Evolutionary conservation across 2,329 filamentous ascomycete species (phyloP), one percentile per base, ranked within the genome.

Genomic region (Trichoderma sp.): DNA sequence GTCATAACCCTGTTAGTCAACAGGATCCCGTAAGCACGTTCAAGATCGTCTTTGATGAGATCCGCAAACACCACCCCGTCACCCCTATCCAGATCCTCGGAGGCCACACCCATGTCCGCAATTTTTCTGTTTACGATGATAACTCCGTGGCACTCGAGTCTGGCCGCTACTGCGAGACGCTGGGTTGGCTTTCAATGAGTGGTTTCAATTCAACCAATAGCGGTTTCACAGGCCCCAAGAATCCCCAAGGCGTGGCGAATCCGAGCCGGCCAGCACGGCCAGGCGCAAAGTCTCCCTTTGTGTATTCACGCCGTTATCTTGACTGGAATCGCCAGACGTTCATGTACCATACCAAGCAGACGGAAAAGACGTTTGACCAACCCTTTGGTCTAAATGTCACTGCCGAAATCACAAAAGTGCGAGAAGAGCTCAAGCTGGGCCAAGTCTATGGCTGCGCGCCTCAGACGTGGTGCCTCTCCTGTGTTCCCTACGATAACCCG

Each of bases 241-340:
- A 80, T 19, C 80, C 81, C 6, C 73, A 70, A 49, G 80, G 81
- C 24, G 80, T 82, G 16, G 73, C 77, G 11, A 79, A 81, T 43
- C 80, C 81, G 4, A 76, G 75, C 5, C 82, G 81, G 31, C 82
- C 79, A 62, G 83, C 82, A 2, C 77, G 73, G 1, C 71, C 75
- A 5, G 79, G 76, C 63, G 78, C 79, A 11, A 80, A 77, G 1
- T 77, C 83, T 7, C 79, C 79, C 53, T 81, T 80, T 69, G 72
- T 77, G 10, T 89, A 86, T 74, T 84, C 86, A 4, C 85, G 89
- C 8, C 84, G 89, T 29, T 91, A 91, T 74, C 82, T 92, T 11
- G 89, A 92, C 78, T 91, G 88, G 86, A 91, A 91, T 76, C 84
- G 88, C 5, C 80, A 83, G n/a, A 89, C 88, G 0, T 91, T 91